phyloP scores from a whole-genome alignment of 768 basidiomycete species.

The Podaxis sp. region DNA sequence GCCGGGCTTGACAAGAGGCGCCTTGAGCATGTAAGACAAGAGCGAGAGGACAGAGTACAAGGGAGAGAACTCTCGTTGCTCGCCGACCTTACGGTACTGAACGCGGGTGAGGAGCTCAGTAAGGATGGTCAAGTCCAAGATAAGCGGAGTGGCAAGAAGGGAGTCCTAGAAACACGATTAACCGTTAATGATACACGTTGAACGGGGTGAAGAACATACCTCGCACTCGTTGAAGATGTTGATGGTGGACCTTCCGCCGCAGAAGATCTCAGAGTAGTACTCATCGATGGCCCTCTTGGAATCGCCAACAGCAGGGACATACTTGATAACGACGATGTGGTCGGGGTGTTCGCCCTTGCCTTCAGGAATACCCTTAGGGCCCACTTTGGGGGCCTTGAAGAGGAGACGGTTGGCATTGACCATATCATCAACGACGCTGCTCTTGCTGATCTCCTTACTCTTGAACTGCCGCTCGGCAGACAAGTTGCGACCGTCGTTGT shows the following conservation, averaged over 20 bases:
- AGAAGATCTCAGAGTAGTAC: slow-evolving; percentile 98
- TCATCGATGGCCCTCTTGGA: slow-evolving; percentile 98
- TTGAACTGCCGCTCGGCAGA: slow-evolving; percentile 91
- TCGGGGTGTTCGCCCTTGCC: slow-evolving; percentile 97
- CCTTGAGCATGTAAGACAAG: slow-evolving; percentile 97
- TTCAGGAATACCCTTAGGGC: slow-evolving; percentile 43
- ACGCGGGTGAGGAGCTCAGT: slow-evolving; percentile 93
- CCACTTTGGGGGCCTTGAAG: slow-evolving; percentile 76
- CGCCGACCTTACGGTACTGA: slow-evolving; percentile 68
- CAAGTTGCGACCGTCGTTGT: slow-evolving; percentile 95
- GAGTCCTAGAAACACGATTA: slow-evolving; percentile 65
- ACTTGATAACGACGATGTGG: slow-evolving; percentile 96
- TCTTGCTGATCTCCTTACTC: slow-evolving; percentile 98
- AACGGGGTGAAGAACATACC: slow-evolving; percentile 36
- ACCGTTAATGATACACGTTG: not conserved
- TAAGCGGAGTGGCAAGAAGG: slow-evolving; percentile 92
- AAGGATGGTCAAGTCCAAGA: slow-evolving; percentile 90
- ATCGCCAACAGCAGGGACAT: slow-evolving; percentile 96
- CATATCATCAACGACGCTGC: slow-evolving; percentile 97
- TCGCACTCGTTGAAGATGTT: slow-evolving; percentile 99
- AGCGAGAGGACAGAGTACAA: slow-evolving; percentile 92
- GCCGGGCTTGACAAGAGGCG: slow-evolving; percentile 93
- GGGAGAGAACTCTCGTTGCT: slow-evolving; percentile 67
- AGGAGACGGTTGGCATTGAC: slow-evolving; percentile 86
- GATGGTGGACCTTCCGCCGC: slow-evolving; percentile 91